Evolutionary conservation across 176 grass and related monocot species (phyloP).

Genomic region (Oropetium thomaeum): DNA sequence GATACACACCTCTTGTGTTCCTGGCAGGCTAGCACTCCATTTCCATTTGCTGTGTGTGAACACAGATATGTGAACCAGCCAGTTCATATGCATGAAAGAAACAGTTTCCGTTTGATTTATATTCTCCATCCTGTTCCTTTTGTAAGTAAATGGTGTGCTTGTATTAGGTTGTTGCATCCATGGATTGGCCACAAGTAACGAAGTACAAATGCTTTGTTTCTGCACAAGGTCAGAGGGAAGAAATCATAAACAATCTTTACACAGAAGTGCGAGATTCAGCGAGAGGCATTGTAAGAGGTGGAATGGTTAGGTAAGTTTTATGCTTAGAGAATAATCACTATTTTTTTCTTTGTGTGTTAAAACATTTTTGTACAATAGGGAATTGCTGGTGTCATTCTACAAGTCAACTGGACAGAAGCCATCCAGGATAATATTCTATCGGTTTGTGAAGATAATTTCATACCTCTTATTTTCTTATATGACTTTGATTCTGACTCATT

Average conservation of each 20-base stretch:
- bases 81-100: too few species aligned
- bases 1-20: too few species aligned
- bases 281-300: slow-evolving; percentile 35
- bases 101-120: not conserved
- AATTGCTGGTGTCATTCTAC: slow-evolving; percentile 60
- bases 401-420: slow-evolving; percentile 45
- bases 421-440: slow-evolving; percentile 73
- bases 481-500: not conserved
- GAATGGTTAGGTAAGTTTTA: slow-evolving; percentile 65
- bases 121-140: too few species aligned
- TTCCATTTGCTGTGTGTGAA: not conserved
- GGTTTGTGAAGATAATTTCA: slow-evolving; percentile 25
- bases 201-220: slow-evolving; percentile 79
- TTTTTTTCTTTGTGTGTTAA: not conserved
- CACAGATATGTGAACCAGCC: too few species aligned
- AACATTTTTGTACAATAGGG: slow-evolving; percentile 39
- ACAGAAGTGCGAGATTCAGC: slow-evolving; percentile 44
- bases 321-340: too few species aligned
- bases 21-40: too few species aligned
- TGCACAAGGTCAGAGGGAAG: slow-evolving; percentile 64
- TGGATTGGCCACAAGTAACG: slow-evolving; percentile 82
- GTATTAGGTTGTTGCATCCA: slow-evolving; percentile 74
- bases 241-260: slow-evolving; percentile 72
- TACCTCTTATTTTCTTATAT: not conserved
- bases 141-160: not conserved